These are phyloP conservation scores for Lenwebbia sp. DNA, from an alignment of 345 rosid species.

Conservation along the genomic window DNA sequence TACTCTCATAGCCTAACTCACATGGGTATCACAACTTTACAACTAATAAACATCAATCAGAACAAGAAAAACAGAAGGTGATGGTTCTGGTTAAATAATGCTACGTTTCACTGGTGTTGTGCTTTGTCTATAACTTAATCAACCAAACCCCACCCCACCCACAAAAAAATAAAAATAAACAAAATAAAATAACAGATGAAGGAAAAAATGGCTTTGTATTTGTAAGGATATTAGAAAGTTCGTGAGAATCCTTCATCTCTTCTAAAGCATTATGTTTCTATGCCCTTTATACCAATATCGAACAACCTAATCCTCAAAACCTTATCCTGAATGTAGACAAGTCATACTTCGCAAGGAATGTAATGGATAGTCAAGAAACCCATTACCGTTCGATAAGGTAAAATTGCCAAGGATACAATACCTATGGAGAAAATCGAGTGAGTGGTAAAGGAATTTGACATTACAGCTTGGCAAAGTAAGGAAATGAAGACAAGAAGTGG, in stretches of 20 bases:
- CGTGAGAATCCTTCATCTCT: not conserved
- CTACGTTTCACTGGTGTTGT: not conserved
- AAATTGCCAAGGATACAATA: not conserved
- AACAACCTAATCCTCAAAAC: not conserved
- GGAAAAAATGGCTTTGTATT: not conserved
- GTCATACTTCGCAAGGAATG: not conserved
- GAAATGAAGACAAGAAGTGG: not conserved
- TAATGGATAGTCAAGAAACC: not conserved
- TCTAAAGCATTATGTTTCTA: not conserved
- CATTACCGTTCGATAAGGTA: not conserved
- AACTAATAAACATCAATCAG: not conserved
- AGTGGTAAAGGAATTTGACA: not conserved
- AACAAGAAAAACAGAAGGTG: not conserved
- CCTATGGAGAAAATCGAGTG: not conserved
- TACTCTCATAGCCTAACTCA: not conserved
- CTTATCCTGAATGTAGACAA: not conserved
- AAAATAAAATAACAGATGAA: not conserved
- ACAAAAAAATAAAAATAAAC: not conserved
- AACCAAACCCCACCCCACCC: not conserved
- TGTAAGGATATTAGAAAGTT: not conserved
- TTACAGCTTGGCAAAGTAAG: not conserved
- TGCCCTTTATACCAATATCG: not conserved
- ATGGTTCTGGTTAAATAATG: not conserved
- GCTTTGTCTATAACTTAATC: not conserved
- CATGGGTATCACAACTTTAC: not conserved